A percentile compares a stretch with the other conserved stretches of the same genome.
phyloP scores from a whole-genome alignment of 1,284 basidiomycete species.

The Earliella scabrosa region DNA sequence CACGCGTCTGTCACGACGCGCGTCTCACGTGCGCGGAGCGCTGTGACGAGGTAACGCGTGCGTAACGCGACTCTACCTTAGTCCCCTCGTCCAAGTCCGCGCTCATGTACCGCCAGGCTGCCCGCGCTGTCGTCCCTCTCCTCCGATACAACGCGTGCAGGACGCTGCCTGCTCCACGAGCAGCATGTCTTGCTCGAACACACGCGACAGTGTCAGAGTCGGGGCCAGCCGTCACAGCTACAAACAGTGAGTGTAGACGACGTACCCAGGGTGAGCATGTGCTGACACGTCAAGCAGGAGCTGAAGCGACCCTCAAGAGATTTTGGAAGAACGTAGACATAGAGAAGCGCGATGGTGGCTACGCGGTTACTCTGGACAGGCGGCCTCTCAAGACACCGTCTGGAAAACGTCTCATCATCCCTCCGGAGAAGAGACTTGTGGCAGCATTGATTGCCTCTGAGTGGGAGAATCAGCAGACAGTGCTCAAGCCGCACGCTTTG shows the following conservation, averaged over 20 bases:
- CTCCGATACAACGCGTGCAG: slow-evolving; percentile 14
- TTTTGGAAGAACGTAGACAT: slow-evolving; percentile 92
- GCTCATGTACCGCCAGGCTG: slow-evolving; percentile 21
- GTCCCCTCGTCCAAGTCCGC: not conserved
- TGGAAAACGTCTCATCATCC: slow-evolving; percentile 77
- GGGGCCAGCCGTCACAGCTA: slow-evolving; percentile 34
- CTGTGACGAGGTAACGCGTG: not conserved
- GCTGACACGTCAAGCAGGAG: slow-evolving; percentile 54
- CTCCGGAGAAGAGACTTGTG: slow-evolving; percentile 69
- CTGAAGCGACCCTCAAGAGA: slow-evolving; percentile 82
- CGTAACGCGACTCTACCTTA: not conserved
- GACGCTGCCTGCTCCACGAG: not conserved
- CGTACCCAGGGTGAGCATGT: not conserved
- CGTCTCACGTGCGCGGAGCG: not conserved
- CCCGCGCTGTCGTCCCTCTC: slow-evolving; percentile 17
- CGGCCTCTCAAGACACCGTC: slow-evolving; percentile 88
- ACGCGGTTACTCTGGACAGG: slow-evolving; percentile 82
- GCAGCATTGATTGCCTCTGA: slow-evolving; percentile 91
- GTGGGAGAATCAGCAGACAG: slow-evolving; percentile 91
- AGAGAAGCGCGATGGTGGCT: slow-evolving; percentile 60
- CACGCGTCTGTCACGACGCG: slow-evolving; percentile 13
- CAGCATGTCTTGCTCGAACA: slow-evolving; percentile 4
- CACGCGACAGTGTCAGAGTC: slow-evolving; percentile 26
- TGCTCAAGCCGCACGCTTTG: slow-evolving; percentile 89
- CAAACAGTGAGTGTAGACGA: slow-evolving; percentile 33